A percentile compares a stretch with the other conserved stretches of the same genome.
Conservation (phyloP, 257 asterid species). For the Marsdenia floribunda region DNA sequence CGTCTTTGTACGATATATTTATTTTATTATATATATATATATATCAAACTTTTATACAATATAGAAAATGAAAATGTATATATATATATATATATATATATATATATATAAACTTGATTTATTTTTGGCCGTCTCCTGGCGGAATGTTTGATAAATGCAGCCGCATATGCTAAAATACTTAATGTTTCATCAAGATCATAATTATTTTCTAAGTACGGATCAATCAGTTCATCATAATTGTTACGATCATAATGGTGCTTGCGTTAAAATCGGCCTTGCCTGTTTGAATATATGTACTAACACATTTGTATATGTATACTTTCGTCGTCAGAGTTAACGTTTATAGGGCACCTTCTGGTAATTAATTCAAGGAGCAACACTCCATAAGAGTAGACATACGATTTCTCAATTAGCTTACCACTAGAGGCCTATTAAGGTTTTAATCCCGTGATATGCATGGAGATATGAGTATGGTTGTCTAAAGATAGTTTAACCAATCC, state of each 20-base stretch:
- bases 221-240: conserved; percentile 65
- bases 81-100: no score
- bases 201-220: conserved; percentile 47
- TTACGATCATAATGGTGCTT: conserved; percentile 53
- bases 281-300: not conserved
- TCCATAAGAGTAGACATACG: conserved; percentile 82
- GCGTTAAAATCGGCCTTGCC: conserved; percentile 68
- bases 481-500: conserved; percentile 84
- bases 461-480: conserved; percentile 79
- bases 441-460: conserved; percentile 90
- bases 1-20: conserved; percentile 65
- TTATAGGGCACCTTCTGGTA: conserved; percentile 69
- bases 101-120: conserved; percentile 52
- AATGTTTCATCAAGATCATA: conserved; percentile 67
- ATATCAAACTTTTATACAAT: no score
- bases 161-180: conserved; percentile 70
- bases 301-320: no score
- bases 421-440: conserved; percentile 94
- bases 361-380: conserved; percentile 75
- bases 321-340: conserved; percentile 54
- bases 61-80: no score
- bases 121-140: conserved; percentile 83
- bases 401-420: conserved; percentile 82
- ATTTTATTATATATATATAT: no score
- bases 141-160: conserved; percentile 66